Base-by-base conservation (phyloP, 306 rosid species). In the Fragaria nilgerrensis region DNA sequence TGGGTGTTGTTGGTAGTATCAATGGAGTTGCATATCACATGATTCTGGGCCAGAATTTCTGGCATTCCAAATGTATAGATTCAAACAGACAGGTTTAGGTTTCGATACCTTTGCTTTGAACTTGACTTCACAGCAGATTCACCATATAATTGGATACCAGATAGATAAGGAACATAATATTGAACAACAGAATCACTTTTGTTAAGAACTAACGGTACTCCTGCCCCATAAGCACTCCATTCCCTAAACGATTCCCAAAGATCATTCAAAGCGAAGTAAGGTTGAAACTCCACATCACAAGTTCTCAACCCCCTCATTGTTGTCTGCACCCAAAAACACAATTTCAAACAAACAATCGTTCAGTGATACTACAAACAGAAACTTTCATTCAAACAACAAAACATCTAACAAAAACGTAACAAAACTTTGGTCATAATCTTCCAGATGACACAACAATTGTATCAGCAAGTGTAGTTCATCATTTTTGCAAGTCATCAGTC, bases 191-290 rank as follows among this genome's bases (percentile, higher is more conserved):
- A 89, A 55, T 89, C 90, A 74, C 85, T 77, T 80, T 86, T 87
- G 78, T 86, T 86, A 66, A 92, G 97, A 58, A 92, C 49, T 80
- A 90, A 83, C 63, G 96, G 98, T 6, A 94, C 97, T 82, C 96
- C 98, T n/a, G 90, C 93, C 63, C 97, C 98, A 75, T 94, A 94
- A 14, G 86, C 94, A 81, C 97, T 94, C 97, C 96, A 89, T 84
- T 94, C 98, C 90, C 83, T 86, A 62, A 92, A 90, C 13, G 98
- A 88, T 75, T 94, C 97, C 96, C 97, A 92, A 64, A 92, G 95
- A 86, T 94, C 93, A 84, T 81, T 81, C 77, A 94, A 78, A 34
- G 84, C 43, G 72, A 94, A 94, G 81, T 85, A 92, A 74, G 92
- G 83, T 78, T 85, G 97, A 79, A 83, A 92, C 82, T 89, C 98